Evolutionary conservation across 805 yeast species (phyloP), one percentile per base, ranked within the genome.

Genomic region (Spathaspora gorwiae): DNA sequence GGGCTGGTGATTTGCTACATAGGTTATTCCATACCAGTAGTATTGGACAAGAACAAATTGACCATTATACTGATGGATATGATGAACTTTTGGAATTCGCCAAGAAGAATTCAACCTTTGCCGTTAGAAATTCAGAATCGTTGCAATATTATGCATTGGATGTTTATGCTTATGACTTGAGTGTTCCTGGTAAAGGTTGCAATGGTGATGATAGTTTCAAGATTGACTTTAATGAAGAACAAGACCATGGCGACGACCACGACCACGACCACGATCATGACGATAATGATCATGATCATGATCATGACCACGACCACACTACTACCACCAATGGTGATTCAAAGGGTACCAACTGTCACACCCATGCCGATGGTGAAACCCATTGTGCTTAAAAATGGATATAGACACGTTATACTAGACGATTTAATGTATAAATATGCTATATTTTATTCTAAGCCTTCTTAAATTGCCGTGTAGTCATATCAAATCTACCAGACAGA

Each of bases 1-100:
- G 67, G 61, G 64, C 66, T 9, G 62, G 70, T 38, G 75, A 70
- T 50, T 46, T 70, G 24, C 47, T 70, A 31, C 75, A 68, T 47
- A 64, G 75, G 51, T 50, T 65, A 44, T 62, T 67, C 59, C 74
- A 70, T 49, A 54, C 68, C 14, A 58, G 60, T 14, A 53, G 32
- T 3, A 39, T 68, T 47, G 67, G 61, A 15, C 56, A 61, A 46
- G 63, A 59, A 9, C 54, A 54, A 26, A 56, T 67, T 40, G 71
- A 59, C 26, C 73, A 70, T 43, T 69, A 59, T 46, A 62, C 62
- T 37, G 74, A 70, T 46, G 58, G 55, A 2, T 51, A 61, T 14
- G 63, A 62, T 6, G 73, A 65, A 29, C 50, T 64, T 29, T 43
- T 65, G 14, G 66, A 65, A 34, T 54, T 62, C 35, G 73, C 74